A percentile compares a stretch with the other conserved stretches of the same genome.
phyloP scores from a whole-genome alignment of 1,284 basidiomycete species.

The Leccinum griseonigrum region DNA sequence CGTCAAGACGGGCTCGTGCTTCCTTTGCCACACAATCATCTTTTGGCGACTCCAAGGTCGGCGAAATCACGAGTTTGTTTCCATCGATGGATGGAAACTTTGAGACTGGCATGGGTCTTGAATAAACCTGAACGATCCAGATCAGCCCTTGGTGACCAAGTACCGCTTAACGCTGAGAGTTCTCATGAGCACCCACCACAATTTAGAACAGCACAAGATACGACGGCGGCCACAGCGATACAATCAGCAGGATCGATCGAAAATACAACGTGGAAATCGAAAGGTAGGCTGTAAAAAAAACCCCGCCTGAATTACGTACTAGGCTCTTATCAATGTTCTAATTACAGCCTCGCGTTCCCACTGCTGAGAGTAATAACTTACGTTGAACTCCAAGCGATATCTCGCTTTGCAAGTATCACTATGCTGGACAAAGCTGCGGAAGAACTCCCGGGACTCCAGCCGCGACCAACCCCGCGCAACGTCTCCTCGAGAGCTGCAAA shows the following conservation, averaged over 20 bases:
- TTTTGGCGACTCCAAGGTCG: neutral
- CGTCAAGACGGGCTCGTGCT: slow-evolving; percentile 29
- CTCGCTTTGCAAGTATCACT: neutral
- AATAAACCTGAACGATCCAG: neutral
- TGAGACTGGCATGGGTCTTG: neutral
- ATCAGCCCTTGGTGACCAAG: neutral
- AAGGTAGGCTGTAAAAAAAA: neutral
- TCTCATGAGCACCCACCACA: neutral
- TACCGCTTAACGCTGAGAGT: neutral
- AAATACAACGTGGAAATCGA: neutral
- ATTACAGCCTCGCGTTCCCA: neutral
- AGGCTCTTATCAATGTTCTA: neutral
- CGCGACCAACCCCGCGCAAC: neutral
- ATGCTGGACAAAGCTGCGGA: slow-evolving; percentile 13
- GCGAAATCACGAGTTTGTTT: neutral
- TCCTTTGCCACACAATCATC: neutral
- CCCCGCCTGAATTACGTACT: too few species aligned
- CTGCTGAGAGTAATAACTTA: neutral
- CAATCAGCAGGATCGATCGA: neutral
- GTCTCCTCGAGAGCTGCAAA: slow-evolving; percentile 13
- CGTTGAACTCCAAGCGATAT: neutral
- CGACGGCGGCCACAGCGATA: neutral
- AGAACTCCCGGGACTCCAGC: slow-evolving; percentile 12
- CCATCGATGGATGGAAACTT: neutral
- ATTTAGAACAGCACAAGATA: slow-evolving; percentile 1